These are phyloP conservation scores for Botrytis sinoallii DNA, from an alignment of 2,329 filamentous ascomycete genomes.

Conservation along the genomic window DNA sequence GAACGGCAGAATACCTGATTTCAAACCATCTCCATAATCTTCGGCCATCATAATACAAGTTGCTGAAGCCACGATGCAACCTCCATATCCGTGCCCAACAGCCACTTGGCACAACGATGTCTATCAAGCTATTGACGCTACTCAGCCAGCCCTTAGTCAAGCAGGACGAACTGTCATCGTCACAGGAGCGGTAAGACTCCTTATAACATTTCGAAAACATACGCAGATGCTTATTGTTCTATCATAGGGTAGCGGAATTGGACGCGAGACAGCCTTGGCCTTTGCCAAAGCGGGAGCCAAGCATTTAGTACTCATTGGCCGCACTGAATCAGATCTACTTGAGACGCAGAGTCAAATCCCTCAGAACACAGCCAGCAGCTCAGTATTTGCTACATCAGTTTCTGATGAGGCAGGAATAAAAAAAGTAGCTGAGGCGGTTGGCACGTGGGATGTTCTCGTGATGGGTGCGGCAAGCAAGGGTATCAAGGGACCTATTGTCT, in stretches of 20 bases:
- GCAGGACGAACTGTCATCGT: neutral
- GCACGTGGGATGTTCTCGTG: neutral
- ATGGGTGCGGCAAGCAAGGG: neutral
- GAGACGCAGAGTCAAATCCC: neutral
- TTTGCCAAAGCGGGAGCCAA: conserved; percentile 47
- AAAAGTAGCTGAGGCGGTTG: neutral
- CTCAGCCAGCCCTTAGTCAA: neutral
- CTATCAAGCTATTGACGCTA: neutral
- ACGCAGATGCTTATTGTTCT: no score
- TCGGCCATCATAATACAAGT: no score
- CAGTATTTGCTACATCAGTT: neutral
- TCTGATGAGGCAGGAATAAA: neutral
- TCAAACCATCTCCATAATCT: no score
- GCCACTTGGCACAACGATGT: neutral
- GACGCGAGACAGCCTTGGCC: conserved; percentile 42
- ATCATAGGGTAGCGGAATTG: conserved; percentile 43
- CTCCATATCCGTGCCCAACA: neutral
- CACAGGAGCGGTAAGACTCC: neutral
- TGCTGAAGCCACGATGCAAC: neutral
- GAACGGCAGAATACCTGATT: no score
- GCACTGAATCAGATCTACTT: conserved; percentile 35
- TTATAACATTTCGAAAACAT: neutral
- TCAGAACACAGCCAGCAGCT: neutral
- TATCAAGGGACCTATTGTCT: neutral
- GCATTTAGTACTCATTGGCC: conserved; percentile 45